phyloP scores from a whole-genome alignment of 1,139 yeast genomes.

The Candida albicans region DNA sequence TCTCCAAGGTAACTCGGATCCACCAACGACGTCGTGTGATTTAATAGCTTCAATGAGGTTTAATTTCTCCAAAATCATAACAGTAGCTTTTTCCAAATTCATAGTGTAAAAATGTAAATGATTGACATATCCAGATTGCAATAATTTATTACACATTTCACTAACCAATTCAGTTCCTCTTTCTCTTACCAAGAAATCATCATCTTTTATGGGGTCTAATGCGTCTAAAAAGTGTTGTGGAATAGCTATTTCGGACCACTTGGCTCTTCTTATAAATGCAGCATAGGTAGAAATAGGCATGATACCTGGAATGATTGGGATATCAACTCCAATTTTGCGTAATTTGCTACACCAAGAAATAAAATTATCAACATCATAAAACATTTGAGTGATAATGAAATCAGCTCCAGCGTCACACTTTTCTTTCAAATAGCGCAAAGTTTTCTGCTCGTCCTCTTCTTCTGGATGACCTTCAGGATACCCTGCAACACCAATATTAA shows the following conservation, averaged over 20 bases:
- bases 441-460: slow-evolving; percentile 57
- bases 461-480: slow-evolving; percentile 97
- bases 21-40: slow-evolving; percentile 41
- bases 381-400: slow-evolving; percentile 90
- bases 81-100: slow-evolving; percentile 89
- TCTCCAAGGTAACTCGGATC: slow-evolving; percentile 75
- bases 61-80: slow-evolving; percentile 81
- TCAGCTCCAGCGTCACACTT: slow-evolving; percentile 93
- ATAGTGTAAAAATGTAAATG: slow-evolving; percentile 95
- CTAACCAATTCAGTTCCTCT: slow-evolving; percentile 81
- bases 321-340: slow-evolving; percentile 70
- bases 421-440: slow-evolving; percentile 71
- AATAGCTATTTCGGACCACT: slow-evolving; percentile 83
- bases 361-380: slow-evolving; percentile 84
- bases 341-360: slow-evolving; percentile 76
- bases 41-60: slow-evolving; percentile 52
- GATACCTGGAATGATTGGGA: slow-evolving; percentile 95
- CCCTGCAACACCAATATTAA: slow-evolving; percentile 90
- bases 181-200: slow-evolving; percentile 84
- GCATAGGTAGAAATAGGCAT: slow-evolving; percentile 98
- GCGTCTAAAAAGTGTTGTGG: slow-evolving; percentile 72
- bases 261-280: slow-evolving; percentile 87
- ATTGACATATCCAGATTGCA: slow-evolving; percentile 70
- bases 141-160: slow-evolving; percentile 75
- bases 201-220: slow-evolving; percentile 84